Evolutionary conservation across 1,284 basidiomycete genomes (phyloP).

Genomic region (Cryptococcus sp.): DNA sequence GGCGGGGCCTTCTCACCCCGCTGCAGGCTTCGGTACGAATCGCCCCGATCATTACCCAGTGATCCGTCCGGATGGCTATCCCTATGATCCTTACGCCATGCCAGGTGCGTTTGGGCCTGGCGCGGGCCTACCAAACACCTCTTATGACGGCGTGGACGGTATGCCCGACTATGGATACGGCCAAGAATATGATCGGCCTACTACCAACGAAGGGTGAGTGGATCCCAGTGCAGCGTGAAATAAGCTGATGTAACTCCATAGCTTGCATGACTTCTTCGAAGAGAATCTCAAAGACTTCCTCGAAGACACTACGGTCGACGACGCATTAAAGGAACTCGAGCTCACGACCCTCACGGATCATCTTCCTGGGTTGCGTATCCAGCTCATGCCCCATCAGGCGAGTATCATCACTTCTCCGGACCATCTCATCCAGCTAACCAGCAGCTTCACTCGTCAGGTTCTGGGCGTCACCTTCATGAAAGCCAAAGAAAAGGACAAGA

Average conservation of each 20-base stretch:
- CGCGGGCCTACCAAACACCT: background rate
- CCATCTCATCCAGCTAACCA: background rate
- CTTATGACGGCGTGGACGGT: constrained; percentile 12
- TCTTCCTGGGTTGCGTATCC: constrained; percentile 35
- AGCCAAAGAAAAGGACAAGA: constrained; percentile 40
- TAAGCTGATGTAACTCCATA: constrained; percentile 8
- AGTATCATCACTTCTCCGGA: background rate
- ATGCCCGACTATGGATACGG: constrained; percentile 3
- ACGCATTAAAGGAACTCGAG: constrained; percentile 31
- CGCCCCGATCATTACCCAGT: background rate
- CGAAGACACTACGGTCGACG: constrained; percentile 40
- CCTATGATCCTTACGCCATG: background rate
- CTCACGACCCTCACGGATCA: constrained; percentile 27
- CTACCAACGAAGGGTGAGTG: constrained; percentile 25
- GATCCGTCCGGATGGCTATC: background rate
- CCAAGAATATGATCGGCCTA: constrained; percentile 21
- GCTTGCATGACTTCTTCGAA: constrained; percentile 42
- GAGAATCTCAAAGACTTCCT: constrained; percentile 43
- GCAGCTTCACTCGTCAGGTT: constrained; percentile 12
- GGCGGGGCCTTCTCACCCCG: background rate
- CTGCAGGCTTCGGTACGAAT: background rate
- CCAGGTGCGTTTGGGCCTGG: background rate
- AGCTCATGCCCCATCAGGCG: constrained; percentile 52
- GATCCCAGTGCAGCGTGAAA: too few species aligned
- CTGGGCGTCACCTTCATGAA: constrained; percentile 54